Percentiles rank a stretch among this genome's conserved stretches.
Evolutionary conservation across 139 green algal species (phyloP).

Genomic region (Picocystis salinarum): DNA sequence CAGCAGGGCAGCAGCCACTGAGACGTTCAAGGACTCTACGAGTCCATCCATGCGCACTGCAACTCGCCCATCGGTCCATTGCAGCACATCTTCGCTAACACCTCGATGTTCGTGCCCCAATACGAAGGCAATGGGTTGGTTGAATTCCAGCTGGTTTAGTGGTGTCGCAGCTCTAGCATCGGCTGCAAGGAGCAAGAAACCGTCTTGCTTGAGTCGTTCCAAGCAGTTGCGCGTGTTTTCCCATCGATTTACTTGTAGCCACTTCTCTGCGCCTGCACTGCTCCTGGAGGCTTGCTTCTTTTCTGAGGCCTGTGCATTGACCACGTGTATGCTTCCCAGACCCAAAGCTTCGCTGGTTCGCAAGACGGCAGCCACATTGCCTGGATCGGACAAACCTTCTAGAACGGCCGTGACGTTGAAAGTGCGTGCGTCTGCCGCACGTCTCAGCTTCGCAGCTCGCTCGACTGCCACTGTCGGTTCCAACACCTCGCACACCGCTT

Average conservation of each 20-base stretch:
- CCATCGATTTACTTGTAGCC: constrained; percentile 19
- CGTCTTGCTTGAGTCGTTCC: constrained; percentile 5
- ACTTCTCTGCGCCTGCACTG: constrained; percentile 22
- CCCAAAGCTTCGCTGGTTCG: constrained; percentile 11
- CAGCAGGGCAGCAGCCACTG: too few relatives aligned
- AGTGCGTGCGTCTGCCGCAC: neutral
- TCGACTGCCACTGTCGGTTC: too few relatives aligned
- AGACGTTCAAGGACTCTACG: too few relatives aligned
- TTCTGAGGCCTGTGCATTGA: neutral
- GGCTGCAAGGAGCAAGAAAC: constrained; percentile 19
- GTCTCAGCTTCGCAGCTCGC: too few relatives aligned
- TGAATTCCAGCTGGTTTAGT: too few relatives aligned
- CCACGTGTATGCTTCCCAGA: constrained; percentile 4
- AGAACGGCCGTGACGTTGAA: constrained; percentile 10
- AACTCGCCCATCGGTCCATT: too few relatives aligned
- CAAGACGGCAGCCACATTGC: constrained; percentile 16
- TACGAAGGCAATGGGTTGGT: too few relatives aligned
- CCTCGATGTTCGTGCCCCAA: too few relatives aligned
- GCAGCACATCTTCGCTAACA: too few relatives aligned
- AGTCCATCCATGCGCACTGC: too few relatives aligned
- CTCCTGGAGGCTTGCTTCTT: constrained; percentile 9
- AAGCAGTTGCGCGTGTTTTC: constrained; percentile 11
- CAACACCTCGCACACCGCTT: too few relatives aligned
- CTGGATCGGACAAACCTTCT: constrained; percentile 11
- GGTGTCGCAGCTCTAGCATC: too few relatives aligned